Percentiles rank a stretch among this genome's conserved stretches.
phyloP scores from a whole-genome alignment of 1,284 basidiomycete species.

The Tylopilus sp. region DNA sequence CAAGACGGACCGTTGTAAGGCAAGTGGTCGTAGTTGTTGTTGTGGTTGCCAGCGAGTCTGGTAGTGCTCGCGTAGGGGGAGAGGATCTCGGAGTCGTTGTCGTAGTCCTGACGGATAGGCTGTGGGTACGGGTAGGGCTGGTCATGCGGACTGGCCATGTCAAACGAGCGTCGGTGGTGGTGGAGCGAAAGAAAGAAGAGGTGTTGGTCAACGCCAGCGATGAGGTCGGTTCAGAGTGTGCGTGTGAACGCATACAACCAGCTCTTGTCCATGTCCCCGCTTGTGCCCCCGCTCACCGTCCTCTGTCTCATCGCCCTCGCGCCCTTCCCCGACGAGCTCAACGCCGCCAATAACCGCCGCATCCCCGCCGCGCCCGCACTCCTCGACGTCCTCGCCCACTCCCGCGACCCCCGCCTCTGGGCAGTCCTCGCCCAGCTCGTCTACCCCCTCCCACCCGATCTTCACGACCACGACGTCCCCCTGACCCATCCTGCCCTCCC shows the following conservation, averaged over 20 bases:
- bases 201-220: slow-evolving; percentile 23
- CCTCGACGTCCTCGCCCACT: slow-evolving; percentile 10
- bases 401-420: slow-evolving; percentile 57
- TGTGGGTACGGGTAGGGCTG: slow-evolving; percentile 26
- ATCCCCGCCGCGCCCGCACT: slow-evolving; percentile 35
- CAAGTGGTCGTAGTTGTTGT: slow-evolving; percentile 23
- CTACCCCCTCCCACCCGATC: slow-evolving; percentile 42
- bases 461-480: slow-evolving; percentile 44
- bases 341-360: slow-evolving; percentile 29
- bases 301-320: slow-evolving; percentile 39
- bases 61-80: slow-evolving; percentile 34
- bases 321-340: slow-evolving; percentile 37
- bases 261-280: neutral
- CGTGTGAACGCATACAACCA: slow-evolving; percentile 21
- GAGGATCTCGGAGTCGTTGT: slow-evolving; percentile 29
- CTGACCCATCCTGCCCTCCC: slow-evolving; percentile 52
- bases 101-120: slow-evolving; percentile 35
- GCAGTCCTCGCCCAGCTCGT: slow-evolving; percentile 56
- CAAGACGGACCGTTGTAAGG: slow-evolving; percentile 19
- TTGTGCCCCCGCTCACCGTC: slow-evolving; percentile 28
- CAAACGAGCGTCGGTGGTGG: slow-evolving; percentile 28
- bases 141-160: slow-evolving; percentile 23
- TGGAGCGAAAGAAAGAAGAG: slow-evolving; percentile 8
- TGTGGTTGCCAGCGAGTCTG: slow-evolving; percentile 27
- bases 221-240: slow-evolving; percentile 12